Conservation (phyloP, 768 basidiomycete species). For the Mycena floridula region DNA sequence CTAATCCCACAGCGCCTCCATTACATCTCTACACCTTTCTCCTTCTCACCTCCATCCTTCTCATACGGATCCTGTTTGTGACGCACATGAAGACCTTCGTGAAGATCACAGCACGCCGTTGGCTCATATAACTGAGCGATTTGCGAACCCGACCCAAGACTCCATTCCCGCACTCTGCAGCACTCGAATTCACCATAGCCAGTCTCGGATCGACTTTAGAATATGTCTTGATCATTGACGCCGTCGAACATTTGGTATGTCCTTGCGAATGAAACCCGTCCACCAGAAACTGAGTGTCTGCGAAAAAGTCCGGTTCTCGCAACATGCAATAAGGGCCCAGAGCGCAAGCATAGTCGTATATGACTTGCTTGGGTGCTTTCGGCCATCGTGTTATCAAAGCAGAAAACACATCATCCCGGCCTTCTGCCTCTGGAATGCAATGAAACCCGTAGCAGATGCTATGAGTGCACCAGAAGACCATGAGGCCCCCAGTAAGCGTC, state of each 20-base stretch:
- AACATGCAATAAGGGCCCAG: constrained; percentile 13
- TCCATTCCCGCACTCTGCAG: constrained; percentile 4
- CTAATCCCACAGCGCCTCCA: too few species aligned
- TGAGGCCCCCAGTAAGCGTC: too few species aligned
- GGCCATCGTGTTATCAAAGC: constrained; percentile 28
- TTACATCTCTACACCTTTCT: too few species aligned
- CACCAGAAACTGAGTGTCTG: constrained; percentile 13
- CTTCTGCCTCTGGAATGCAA: constrained; percentile 26
- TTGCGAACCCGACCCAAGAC: constrained; percentile 16
- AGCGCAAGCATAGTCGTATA: constrained; percentile 23
- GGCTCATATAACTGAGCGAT: constrained; percentile 22
- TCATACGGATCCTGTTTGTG: not conserved
- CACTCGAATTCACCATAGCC: not conserved
- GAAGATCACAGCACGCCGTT: constrained; percentile 15
- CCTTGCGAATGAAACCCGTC: constrained; percentile 14
- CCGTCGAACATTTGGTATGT: constrained; percentile 5
- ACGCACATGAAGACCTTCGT: constrained; percentile 15
- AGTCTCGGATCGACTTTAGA: not conserved
- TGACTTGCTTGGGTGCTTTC: constrained; percentile 18
- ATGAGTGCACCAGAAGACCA: too few species aligned
- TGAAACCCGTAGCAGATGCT: too few species aligned
- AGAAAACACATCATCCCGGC: constrained; percentile 32
- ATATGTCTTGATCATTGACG: not conserved
- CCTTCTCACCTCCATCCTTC: not conserved
- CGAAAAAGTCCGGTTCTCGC: constrained; percentile 13